Evolutionary conservation across 2,329 filamentous ascomycete species (phyloP).

Genomic region (Sporothrix brunneoviolacea): DNA sequence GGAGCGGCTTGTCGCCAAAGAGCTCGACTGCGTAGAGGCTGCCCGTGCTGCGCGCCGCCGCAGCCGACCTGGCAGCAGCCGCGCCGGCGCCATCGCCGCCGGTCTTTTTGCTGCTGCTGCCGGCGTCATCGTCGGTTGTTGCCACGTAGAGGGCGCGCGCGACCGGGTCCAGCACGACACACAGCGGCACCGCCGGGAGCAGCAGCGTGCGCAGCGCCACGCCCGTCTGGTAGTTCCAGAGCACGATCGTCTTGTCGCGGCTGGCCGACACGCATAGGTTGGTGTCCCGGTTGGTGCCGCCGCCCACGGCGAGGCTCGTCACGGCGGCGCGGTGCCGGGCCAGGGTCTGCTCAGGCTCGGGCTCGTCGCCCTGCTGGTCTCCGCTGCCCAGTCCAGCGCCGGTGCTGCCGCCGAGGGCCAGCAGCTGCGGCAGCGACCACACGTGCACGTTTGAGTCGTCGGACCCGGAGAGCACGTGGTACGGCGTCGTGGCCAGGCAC

Average conservation of each 20-base stretch:
- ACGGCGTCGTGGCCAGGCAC: conserved; percentile 63
- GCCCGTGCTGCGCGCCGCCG: no score
- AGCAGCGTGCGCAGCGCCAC: conserved; percentile 74
- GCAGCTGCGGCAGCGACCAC: conserved; percentile 73
- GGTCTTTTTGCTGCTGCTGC: neutral
- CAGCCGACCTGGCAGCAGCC: no score
- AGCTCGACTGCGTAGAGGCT: conserved; percentile 70
- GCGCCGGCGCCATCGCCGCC: neutral
- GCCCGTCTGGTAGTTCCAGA: conserved; percentile 87
- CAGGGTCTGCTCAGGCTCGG: conserved; percentile 69
- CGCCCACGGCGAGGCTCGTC: conserved; percentile 56
- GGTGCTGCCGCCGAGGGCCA: conserved; percentile 42
- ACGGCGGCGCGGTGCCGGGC: conserved; percentile 70
- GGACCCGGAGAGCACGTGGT: conserved; percentile 70
- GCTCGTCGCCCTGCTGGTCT: conserved; percentile 29
- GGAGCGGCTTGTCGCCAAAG: conserved; percentile 45
- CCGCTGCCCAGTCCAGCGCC: conserved; percentile 14
- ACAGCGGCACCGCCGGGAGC: conserved; percentile 65
- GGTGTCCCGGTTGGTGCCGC: conserved; percentile 59
- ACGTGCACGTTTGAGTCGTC: conserved; percentile 87
- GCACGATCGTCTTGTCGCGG: conserved; percentile 78
- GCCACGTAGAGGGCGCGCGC: conserved; percentile 77
- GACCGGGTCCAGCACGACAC: conserved; percentile 70
- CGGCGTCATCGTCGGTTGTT: conserved; percentile 58
- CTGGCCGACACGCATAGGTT: conserved; percentile 81